phyloP scores from a whole-genome alignment of 129 eudicot genomes.

The Escallonia rubra region DNA sequence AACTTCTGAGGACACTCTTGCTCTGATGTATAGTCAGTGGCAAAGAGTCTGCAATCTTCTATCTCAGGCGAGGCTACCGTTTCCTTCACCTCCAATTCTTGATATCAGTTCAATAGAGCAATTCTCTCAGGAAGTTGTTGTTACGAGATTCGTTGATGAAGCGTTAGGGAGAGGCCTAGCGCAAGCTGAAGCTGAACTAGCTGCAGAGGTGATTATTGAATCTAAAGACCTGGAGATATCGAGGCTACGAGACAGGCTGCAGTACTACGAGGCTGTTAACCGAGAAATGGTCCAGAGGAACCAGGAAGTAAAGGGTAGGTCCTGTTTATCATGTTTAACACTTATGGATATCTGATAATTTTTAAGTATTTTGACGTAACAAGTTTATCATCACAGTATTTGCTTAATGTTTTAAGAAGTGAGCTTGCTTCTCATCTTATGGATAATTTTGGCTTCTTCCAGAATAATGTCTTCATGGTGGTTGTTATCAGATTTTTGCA shows the following conservation, averaged over 20 bases:
- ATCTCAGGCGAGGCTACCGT: slow-evolving; percentile 31
- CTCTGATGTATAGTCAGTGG: slow-evolving; percentile 44
- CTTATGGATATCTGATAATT: too few species aligned
- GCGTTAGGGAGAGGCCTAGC: slow-evolving; percentile 61
- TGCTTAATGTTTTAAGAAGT: too few species aligned
- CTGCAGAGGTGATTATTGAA: slow-evolving; percentile 40
- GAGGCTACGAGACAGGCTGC: slow-evolving; percentile 54
- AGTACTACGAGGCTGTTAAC: slow-evolving; percentile 62
- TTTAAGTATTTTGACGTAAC: too few species aligned
- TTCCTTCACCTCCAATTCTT: slow-evolving; percentile 32
- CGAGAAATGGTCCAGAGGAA: slow-evolving; percentile 75
- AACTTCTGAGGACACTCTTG: slow-evolving; percentile 48
- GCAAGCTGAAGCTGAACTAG: slow-evolving; percentile 55
- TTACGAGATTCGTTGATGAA: slow-evolving; percentile 51
- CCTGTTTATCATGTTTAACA: background rate
- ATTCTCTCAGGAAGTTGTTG: slow-evolving; percentile 41
- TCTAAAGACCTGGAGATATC: slow-evolving; percentile 62
- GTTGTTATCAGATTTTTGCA: too few species aligned
- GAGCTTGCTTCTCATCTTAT: too few species aligned
- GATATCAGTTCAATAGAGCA: slow-evolving; percentile 39
- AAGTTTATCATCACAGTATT: too few species aligned
- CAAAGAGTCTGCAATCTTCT: slow-evolving; percentile 34
- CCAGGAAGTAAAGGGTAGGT: slow-evolving; percentile 60
- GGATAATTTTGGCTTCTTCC: too few species aligned
- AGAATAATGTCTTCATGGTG: too few species aligned